Evolutionary conservation across 768 basidiomycete genomes (phyloP).

Genomic region (Chalciporus pseudorubinellus): DNA sequence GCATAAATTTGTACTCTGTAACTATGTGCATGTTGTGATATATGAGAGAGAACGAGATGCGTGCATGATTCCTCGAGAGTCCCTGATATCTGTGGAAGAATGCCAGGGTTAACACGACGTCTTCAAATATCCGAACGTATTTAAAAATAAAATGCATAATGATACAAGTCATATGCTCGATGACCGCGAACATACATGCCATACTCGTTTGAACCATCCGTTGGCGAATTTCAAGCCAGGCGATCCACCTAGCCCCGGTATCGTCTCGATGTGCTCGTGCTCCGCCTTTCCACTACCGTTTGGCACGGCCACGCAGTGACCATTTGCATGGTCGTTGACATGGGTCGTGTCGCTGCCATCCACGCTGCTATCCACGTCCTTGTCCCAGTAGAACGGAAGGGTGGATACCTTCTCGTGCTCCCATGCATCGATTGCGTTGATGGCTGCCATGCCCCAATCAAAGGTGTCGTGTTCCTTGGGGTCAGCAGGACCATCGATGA

Average conservation of each 20-base stretch:
- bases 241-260: constrained; percentile 20
- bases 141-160: background rate
- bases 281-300: constrained; percentile 15
- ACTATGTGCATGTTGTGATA: constrained; percentile 1
- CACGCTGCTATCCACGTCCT: constrained; percentile 37
- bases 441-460: constrained; percentile 75
- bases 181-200: constrained; percentile 31
- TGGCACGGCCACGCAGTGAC: background rate
- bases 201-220: constrained; percentile 33
- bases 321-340: background rate
- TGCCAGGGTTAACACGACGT: constrained; percentile 13
- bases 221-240: constrained; percentile 25
- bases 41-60: background rate
- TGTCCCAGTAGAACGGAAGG: constrained; percentile 51
- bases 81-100: background rate
- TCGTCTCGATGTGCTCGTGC: constrained; percentile 19
- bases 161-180: constrained; percentile 17
- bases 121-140: background rate
- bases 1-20: constrained; percentile 6
- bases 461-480: constrained; percentile 52
- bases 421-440: constrained; percentile 68
- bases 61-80: background rate
- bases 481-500: constrained; percentile 71
- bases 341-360: constrained; percentile 28
- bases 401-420: constrained; percentile 30